phyloP scores from a whole-genome alignment of 441 rosid species.

The Adansonia gregorii region DNA sequence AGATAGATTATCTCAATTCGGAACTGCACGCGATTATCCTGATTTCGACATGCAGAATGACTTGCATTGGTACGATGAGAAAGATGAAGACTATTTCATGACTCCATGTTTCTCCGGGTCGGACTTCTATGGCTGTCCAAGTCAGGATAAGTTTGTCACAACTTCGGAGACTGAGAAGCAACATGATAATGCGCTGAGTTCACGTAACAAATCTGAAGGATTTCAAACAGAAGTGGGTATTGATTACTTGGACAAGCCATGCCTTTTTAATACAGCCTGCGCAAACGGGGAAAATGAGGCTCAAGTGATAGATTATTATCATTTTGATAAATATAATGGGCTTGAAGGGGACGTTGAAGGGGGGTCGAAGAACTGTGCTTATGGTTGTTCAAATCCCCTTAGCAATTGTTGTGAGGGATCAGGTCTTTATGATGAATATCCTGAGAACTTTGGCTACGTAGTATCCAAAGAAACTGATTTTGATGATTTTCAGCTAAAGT shows the following conservation, averaged over 20 bases:
- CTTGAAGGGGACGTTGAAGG: conserved; percentile 30
- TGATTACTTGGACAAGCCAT: conserved; percentile 59
- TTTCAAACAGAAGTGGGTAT: conserved; percentile 45
- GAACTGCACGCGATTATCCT: conserved; percentile 77
- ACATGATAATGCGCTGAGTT: conserved; percentile 43
- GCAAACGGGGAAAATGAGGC: conserved; percentile 31
- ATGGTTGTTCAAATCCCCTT: conserved; percentile 27
- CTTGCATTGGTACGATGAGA: conserved; percentile 57
- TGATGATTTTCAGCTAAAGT: conserved; percentile 32
- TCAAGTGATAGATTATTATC: conserved; percentile 33
- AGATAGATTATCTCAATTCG: conserved; percentile 77
- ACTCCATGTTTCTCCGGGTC: conserved; percentile 64
- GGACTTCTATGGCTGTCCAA: conserved; percentile 60
- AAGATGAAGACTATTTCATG: conserved; percentile 73
- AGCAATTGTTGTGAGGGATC: conserved; percentile 31
- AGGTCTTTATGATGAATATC: conserved; percentile 24
- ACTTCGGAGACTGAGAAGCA: conserved; percentile 46
- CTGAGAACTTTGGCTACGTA: conserved; percentile 24
- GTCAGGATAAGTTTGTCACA: conserved; percentile 79
- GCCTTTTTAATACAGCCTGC: conserved; percentile 38
- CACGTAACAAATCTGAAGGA: conserved; percentile 44
- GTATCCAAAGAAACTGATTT: conserved; percentile 39
- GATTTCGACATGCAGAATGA: conserved; percentile 71
- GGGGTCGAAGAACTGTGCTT: conserved; percentile 25
- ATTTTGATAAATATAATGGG: conserved; percentile 37